Conservation (phyloP, 495 filamentous ascomycete species). For the Jackrogersella minutella region DNA sequence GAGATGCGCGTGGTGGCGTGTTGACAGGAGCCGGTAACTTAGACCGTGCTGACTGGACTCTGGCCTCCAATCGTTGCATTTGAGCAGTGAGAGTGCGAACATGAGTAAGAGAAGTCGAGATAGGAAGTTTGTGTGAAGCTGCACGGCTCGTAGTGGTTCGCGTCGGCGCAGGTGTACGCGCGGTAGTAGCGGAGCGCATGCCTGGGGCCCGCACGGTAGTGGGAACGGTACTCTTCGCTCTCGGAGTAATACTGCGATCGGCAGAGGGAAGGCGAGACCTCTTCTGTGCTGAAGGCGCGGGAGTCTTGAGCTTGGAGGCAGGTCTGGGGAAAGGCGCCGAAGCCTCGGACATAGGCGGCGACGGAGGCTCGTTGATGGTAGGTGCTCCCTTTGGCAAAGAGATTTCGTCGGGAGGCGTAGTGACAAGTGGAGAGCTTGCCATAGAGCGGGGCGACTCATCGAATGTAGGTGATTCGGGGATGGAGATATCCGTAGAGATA, state of each 20-base stretch:
- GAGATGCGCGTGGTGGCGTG: conserved; percentile 84
- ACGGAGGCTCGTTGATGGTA: conserved; percentile 60
- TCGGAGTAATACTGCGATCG: conserved; percentile 60
- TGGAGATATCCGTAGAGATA: conserved; percentile 60
- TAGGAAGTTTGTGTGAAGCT: conserved; percentile 63
- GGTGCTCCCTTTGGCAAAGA: conserved; percentile 53
- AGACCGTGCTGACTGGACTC: conserved; percentile 91
- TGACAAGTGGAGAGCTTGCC: conserved; percentile 76
- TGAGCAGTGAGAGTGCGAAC: conserved; percentile 92
- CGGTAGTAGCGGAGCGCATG: conserved; percentile 47
- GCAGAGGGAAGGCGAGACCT: conserved; percentile 57
- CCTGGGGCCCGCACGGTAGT: conserved; percentile 46
- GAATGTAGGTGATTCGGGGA: conserved; percentile 62
- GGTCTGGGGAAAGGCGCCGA: conserved; percentile 68
- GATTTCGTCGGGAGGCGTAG: conserved; percentile 73
- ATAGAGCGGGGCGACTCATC: conserved; percentile 67
- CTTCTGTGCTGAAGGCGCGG: conserved; percentile 47
- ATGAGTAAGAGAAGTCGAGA: conserved; percentile 88
- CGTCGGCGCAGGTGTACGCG: conserved; percentile 44
- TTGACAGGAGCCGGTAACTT: conserved; percentile 83
- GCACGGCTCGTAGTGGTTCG: conserved; percentile 46
- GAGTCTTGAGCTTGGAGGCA: conserved; percentile 45
- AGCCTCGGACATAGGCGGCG: conserved; percentile 76
- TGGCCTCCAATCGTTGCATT: conserved; percentile 93
- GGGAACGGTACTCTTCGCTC: conserved; percentile 49